phyloP scores from a whole-genome alignment of 2,329 filamentous ascomycete genomes.

The Penicillium sp. region DNA sequence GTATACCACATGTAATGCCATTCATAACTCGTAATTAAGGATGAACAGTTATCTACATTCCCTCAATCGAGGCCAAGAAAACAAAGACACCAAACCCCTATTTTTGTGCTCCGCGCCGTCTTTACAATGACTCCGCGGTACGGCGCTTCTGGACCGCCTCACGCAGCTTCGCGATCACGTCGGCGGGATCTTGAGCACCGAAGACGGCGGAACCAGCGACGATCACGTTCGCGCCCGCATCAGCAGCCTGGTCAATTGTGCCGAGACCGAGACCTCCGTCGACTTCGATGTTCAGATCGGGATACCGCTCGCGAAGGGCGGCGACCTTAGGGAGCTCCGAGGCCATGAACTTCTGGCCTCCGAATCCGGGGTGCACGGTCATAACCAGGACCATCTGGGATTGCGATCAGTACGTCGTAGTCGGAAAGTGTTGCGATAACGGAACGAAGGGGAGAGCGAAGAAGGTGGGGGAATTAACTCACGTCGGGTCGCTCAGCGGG shows the following conservation, averaged over 20 bases:
- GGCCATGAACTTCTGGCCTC: conserved; percentile 98
- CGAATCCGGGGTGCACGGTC: conserved; percentile 97
- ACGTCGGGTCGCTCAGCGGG: conserved; percentile 85
- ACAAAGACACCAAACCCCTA: conserved; percentile 20
- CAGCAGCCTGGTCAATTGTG: conserved; percentile 91
- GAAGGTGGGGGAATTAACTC: conserved; percentile 41
- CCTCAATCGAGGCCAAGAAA: neutral
- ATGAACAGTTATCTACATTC: conserved; percentile 5
- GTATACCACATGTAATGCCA: conserved; percentile 13
- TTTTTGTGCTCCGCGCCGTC: conserved; percentile 12
- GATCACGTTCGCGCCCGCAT: conserved; percentile 96
- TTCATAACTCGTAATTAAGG: conserved; percentile 26
- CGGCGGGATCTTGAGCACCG: conserved; percentile 81
- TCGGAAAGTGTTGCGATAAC: neutral
- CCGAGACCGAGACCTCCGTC: conserved; percentile 86
- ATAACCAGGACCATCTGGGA: conserved; percentile 94
- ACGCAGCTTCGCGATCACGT: conserved; percentile 81
- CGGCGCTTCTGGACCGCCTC: conserved; percentile 70
- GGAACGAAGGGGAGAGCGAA: neutral
- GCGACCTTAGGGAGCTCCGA: conserved; percentile 92
- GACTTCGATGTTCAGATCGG: conserved; percentile 93
- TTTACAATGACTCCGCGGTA: conserved; percentile 11
- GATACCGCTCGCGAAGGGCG: conserved; percentile 79
- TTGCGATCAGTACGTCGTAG: conserved; percentile 7
- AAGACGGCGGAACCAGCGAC: conserved; percentile 96